Evolutionary conservation across 257 asterid species (phyloP).

Genomic region (Eucommia ulmoides): DNA sequence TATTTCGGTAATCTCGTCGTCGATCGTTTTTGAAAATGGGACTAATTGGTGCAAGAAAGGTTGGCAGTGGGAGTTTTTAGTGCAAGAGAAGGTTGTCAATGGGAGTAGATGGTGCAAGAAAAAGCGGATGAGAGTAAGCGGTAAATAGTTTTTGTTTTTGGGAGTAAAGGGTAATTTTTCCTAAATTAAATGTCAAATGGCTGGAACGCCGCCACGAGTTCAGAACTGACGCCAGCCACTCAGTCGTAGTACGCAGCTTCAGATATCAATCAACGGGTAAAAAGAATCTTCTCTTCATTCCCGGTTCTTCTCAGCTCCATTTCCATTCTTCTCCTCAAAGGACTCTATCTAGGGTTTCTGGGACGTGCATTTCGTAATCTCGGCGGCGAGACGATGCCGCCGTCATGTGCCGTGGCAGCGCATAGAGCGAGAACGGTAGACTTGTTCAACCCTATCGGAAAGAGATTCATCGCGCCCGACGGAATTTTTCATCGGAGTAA

Average conservation of each 20-base stretch:
- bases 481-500: slow-evolving; percentile 35
- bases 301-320: background rate
- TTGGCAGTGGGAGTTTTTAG: too few relatives aligned
- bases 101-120: too few relatives aligned
- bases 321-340: background rate
- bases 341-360: slow-evolving; percentile 3
- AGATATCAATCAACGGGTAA: background rate
- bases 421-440: slow-evolving; percentile 24
- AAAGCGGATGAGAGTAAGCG: too few relatives aligned
- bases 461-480: slow-evolving; percentile 16
- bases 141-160: too few relatives aligned
- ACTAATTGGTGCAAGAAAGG: too few relatives aligned
- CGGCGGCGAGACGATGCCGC: slow-evolving; percentile 29
- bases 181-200: slow-evolving; percentile 8
- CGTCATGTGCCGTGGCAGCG: slow-evolving; percentile 36
- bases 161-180: background rate
- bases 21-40: too few relatives aligned
- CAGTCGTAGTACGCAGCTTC: background rate
- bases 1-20: too few relatives aligned
- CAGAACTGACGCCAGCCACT: slow-evolving; percentile 23
- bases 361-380: slow-evolving; percentile 1
- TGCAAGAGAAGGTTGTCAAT: too few relatives aligned
- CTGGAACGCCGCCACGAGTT: slow-evolving; percentile 27
- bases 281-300: slow-evolving; percentile 4
- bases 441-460: slow-evolving; percentile 20